Percentiles rank a stretch among this genome's conserved stretches.
Conservation (phyloP, 2,329 filamentous ascomycete species). For the Calonectria pauciramosa region DNA sequence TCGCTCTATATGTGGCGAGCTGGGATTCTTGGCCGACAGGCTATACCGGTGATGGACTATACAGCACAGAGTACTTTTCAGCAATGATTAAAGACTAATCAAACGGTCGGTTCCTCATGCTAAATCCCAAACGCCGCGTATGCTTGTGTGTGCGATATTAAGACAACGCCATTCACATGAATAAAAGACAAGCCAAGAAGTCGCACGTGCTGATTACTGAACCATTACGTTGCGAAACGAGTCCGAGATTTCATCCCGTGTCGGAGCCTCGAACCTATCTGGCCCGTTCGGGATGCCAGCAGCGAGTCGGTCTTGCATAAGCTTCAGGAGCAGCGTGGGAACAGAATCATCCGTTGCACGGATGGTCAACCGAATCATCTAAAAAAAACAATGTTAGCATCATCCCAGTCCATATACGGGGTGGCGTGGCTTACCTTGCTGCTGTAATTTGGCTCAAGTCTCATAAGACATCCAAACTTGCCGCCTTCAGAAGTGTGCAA, state of each 20-base stretch:
- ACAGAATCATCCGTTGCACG: constrained; percentile 94
- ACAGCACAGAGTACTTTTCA: constrained; percentile 35
- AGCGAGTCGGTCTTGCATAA: constrained; percentile 88
- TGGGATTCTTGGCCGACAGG: constrained; percentile 27
- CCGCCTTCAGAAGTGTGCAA: constrained; percentile 85
- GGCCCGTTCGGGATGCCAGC: constrained; percentile 59
- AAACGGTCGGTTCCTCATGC: constrained; percentile 42
- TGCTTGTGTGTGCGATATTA: constrained; percentile 47
- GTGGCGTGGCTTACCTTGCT: constrained; percentile 79
- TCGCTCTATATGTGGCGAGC: constrained; percentile 31
- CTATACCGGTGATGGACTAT: constrained; percentile 27
- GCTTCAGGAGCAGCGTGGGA: constrained; percentile 81
- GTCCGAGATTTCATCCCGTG: constrained; percentile 66
- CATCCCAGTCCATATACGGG: background rate
- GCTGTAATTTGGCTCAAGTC: constrained; percentile 93
- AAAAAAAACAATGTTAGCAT: constrained; percentile 34
- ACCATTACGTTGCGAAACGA: constrained; percentile 71
- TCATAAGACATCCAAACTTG: constrained; percentile 93
- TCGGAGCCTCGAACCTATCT: constrained; percentile 57
- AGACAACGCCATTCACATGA: constrained; percentile 43
- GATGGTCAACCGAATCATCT: constrained; percentile 97
- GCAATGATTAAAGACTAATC: constrained; percentile 38
- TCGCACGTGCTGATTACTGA: constrained; percentile 40
- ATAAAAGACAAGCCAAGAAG: constrained; percentile 40
- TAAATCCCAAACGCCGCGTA: constrained; percentile 49